Conservation (phyloP, 129 eudicot genomes). For the Lonicera japonica region DNA sequence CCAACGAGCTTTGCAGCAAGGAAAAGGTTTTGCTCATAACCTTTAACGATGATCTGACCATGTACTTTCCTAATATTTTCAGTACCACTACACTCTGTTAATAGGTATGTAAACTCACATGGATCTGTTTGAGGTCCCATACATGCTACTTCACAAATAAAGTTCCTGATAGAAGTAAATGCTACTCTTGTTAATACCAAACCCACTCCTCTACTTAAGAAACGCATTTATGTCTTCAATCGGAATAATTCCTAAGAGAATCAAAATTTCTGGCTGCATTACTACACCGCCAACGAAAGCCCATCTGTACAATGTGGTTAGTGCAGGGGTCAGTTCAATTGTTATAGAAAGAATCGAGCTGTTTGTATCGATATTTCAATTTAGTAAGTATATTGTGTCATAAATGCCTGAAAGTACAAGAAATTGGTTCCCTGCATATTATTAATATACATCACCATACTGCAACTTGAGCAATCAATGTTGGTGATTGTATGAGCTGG, state of each 20-base stretch:
- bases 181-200: not conserved
- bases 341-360: too few species aligned
- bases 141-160: not conserved
- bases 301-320: too few species aligned
- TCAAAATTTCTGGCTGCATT: not conserved
- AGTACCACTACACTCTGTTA: constrained; percentile 15
- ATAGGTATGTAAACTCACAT: constrained; percentile 20
- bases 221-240: not conserved
- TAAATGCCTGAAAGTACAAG: too few species aligned
- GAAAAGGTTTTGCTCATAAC: constrained; percentile 32
- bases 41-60: constrained; percentile 36
- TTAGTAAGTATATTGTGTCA: too few species aligned
- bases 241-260: not conserved
- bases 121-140: constrained; percentile 12
- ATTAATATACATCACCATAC: too few species aligned
- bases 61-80: constrained; percentile 27
- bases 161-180: not conserved
- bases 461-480: too few species aligned
- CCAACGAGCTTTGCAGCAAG: constrained; percentile 34
- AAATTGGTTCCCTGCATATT: too few species aligned
- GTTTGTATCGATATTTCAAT: too few species aligned
- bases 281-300: too few species aligned
- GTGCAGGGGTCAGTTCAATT: too few species aligned
- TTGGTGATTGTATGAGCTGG: too few species aligned
- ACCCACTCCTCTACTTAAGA: too few species aligned